Evolutionary conservation across 768 basidiomycete genomes (phyloP), one percentile per base, ranked within the genome.

Genomic region (Suillus americanus): DNA sequence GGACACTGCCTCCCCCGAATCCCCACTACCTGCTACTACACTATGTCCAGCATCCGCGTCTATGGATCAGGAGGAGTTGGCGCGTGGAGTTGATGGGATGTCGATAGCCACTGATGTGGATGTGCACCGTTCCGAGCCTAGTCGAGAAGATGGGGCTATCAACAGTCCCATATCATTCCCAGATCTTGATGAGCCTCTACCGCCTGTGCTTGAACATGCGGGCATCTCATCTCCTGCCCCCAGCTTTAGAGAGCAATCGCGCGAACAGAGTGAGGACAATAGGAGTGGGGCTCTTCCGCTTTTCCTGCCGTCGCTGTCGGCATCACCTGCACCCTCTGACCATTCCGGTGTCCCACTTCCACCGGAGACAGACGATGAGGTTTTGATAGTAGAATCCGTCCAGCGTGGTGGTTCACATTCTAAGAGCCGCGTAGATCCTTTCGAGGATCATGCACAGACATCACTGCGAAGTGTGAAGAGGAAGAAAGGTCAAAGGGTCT

Each of bases 241-340:
- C 55, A 63, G 46, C 55, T 61, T 66, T 33, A 65, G 65, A 8
- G 55, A 51, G 30, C 62, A 62, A 16, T 65, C 68, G 51, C 64
- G 25, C 30, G 69, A 69, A 64, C 62, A 64, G 50, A 69, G 51
- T 38, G 66, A 60, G 18, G 64, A 50, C 20, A 37, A 13, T 18
- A 30, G 48, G 30, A 66, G 64, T 59, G 72, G 71, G 10, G 75
- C 71, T 57, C 66, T 79, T 16, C 85, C 84, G 35, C 73, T 85
- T 54, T 86, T 86, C 67, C 68, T 85, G 35, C 84, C 84, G 43
- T 85, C 83, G 46, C 80, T 80, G 7, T 73, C 79, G 1, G 65
- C 70, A 63, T 81, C 79, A 23, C 78, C 79, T 38, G 35, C 64
- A 23, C 61, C 61, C 10, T 33, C 54, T n/a, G 59, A 59, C 18